Percentiles rank a stretch among this genome's conserved stretches.
These are phyloP conservation scores for Pyrenochaeta sp. DNA, from an alignment of 2,329 filamentous ascomycete species.

Conservation along the genomic window DNA sequence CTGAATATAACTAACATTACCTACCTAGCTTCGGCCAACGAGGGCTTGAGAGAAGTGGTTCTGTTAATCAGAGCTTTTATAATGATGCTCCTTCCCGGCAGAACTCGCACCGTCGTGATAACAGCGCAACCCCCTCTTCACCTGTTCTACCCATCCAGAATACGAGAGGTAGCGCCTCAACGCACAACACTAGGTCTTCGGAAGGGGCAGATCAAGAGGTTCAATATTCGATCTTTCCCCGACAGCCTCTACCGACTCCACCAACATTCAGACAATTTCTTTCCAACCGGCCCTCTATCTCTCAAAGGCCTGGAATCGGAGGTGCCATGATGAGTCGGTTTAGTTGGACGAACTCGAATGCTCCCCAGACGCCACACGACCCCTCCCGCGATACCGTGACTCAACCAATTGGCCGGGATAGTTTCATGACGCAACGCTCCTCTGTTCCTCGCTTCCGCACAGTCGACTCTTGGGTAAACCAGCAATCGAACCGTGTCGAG, in stretches of 20 bases:
- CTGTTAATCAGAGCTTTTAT: slow-evolving; percentile 32
- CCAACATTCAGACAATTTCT: slow-evolving; percentile 50
- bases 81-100: slow-evolving; percentile 31
- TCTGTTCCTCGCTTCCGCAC: slow-evolving; percentile 51
- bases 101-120: slow-evolving; percentile 38
- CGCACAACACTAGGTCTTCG: slow-evolving; percentile 41
- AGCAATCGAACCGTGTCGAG: slow-evolving; percentile 48
- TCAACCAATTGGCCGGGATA: slow-evolving; percentile 38
- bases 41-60: slow-evolving; percentile 10
- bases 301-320: slow-evolving; percentile 33
- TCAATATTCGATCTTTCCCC: slow-evolving; percentile 26
- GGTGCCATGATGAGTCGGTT: slow-evolving; percentile 42
- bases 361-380: slow-evolving; percentile 48
- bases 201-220: slow-evolving; percentile 31
- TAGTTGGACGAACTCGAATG: slow-evolving; percentile 52
- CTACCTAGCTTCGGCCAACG: slow-evolving; percentile 30
- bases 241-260: slow-evolving; percentile 38
- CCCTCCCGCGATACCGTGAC: slow-evolving; percentile 34
- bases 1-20: slow-evolving; percentile 5
- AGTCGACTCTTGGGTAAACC: slow-evolving; percentile 51
- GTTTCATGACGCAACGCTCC: slow-evolving; percentile 45
- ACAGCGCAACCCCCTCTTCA: slow-evolving; percentile 42
- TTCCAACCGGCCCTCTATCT: slow-evolving; percentile 43
- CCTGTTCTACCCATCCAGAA: slow-evolving; percentile 38
- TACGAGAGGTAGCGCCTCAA: slow-evolving; percentile 36